Conservation (phyloP, 148 eudicot genomes). For the Vaccinium macrocarpon region DNA sequence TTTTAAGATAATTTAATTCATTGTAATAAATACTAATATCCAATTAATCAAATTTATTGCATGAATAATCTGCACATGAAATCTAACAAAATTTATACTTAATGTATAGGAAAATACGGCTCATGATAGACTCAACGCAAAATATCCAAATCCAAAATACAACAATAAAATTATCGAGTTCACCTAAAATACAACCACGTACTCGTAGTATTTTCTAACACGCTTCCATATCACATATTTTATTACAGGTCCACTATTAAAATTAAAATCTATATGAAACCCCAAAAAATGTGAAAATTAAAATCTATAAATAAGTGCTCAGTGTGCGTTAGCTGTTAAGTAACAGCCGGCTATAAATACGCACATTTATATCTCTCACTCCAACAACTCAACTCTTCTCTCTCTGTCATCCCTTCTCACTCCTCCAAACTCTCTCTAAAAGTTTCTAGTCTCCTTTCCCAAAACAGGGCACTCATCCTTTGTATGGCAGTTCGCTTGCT, state of each 20-base stretch:
- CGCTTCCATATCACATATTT: neutral
- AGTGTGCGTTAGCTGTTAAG: neutral
- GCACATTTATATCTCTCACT: neutral
- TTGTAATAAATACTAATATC: too few relatives aligned
- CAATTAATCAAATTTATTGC: too few relatives aligned
- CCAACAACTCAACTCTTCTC: neutral
- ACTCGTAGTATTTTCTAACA: too few relatives aligned
- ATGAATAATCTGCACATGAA: too few relatives aligned
- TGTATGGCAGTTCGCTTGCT: slow-evolving; percentile 83
- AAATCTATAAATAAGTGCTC: too few relatives aligned
- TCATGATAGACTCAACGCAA: too few relatives aligned
- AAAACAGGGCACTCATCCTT: neutral
- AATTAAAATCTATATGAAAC: neutral
- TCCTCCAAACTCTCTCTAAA: neutral
- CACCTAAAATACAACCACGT: too few relatives aligned
- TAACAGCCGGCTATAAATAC: neutral
- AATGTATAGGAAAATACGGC: too few relatives aligned
- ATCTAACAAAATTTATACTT: too few relatives aligned
- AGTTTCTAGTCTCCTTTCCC: neutral
- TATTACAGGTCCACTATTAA: neutral
- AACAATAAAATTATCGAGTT: too few relatives aligned
- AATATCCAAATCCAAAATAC: too few relatives aligned
- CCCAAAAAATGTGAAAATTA: neutral
- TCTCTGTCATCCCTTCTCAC: neutral
- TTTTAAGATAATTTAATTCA: too few relatives aligned